Evolutionary conservation across 2,329 filamentous ascomycete genomes (phyloP), one percentile per base, ranked within the genome.

Genomic region (Diaporthe ilicicola): DNA sequence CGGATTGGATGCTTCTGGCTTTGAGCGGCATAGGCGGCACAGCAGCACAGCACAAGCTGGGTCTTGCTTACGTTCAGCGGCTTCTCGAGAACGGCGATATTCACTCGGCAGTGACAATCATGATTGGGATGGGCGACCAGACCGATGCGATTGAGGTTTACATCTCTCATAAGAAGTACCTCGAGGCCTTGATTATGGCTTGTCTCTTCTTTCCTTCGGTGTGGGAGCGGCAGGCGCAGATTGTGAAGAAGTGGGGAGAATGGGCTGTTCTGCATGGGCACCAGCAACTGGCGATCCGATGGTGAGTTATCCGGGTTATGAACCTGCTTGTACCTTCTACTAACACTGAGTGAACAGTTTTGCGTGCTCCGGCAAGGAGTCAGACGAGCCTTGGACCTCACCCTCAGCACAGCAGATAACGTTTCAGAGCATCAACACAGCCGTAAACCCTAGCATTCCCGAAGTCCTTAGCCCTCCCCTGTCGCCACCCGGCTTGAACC

Each of bases 71-170:
- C 76, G 94, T 97, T 1, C 95, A 97, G 80, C 91, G 94, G 62
- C 86, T 99, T 1, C 87, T 99, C 1, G 94, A 97, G 80, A 93
- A 92, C 74, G 94, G 94, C 34, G 96, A 99, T 76, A 86, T 98
- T 2, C 95, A 99, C 78, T 94, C 94, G 0, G 94, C 96, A 6
- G 95, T 94, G 22, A 95, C 95, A 0, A 95, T 98, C 73, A 90
- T 99, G 81, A 90, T 99, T 42, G 94, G 95, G 17, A 90, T 99
- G 81, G 95, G 95, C 2, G 95, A 98, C 78, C 87, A 93, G 76
- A 95, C 97, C 74, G 95, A 99, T 79, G 96, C 96, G 0, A 95
- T 99, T 72, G 96, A 99, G 81, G 92, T 98, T 37, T 99, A 99
- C 77, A 90, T 97, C 39, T 97, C 95, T 13, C 94, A 96, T 74